Evolutionary conservation across 805 yeast genomes (phyloP).

Genomic region (Wickerhamiella musiphila): DNA sequence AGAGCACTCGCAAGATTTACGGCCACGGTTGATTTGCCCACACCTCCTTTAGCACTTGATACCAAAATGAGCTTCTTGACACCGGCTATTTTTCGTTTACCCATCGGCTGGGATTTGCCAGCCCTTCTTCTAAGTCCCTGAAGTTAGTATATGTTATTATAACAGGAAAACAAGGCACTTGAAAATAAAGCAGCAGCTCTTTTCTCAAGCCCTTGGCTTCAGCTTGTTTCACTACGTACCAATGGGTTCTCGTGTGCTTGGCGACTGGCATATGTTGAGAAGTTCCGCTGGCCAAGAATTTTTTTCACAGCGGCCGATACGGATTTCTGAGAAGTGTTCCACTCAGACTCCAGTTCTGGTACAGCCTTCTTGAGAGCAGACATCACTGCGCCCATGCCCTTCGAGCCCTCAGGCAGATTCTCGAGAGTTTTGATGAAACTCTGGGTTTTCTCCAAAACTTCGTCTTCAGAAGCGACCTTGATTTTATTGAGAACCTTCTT

Average conservation of each 20-base stretch:
- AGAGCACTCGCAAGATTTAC: constrained; percentile 53
- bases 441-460: constrained; percentile 23
- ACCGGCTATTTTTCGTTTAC: constrained; percentile 28
- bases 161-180: neutral
- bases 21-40: constrained; percentile 57
- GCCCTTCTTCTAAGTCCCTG: constrained; percentile 28
- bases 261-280: constrained; percentile 13
- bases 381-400: constrained; percentile 13
- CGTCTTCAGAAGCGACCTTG: constrained; percentile 33
- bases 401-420: constrained; percentile 8
- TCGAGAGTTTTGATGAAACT: constrained; percentile 9
- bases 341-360: constrained; percentile 18
- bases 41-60: constrained; percentile 68
- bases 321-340: constrained; percentile 18
- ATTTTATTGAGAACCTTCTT: constrained; percentile 24
- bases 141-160: constrained; percentile 9
- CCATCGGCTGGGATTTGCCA: constrained; percentile 2
- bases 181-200: neutral
- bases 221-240: constrained; percentile 24
- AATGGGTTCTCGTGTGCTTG: constrained; percentile 35
- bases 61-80: constrained; percentile 48
- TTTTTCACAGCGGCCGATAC: constrained; percentile 16
- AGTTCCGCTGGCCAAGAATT: constrained; percentile 12
- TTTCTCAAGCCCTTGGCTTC: neutral
- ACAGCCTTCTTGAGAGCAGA: constrained; percentile 8